Percentiles rank a stretch among this genome's conserved stretches.
phyloP scores from a whole-genome alignment of 176 grass and related monocot genomes.

The Bolboschoenus planiculmis region DNA sequence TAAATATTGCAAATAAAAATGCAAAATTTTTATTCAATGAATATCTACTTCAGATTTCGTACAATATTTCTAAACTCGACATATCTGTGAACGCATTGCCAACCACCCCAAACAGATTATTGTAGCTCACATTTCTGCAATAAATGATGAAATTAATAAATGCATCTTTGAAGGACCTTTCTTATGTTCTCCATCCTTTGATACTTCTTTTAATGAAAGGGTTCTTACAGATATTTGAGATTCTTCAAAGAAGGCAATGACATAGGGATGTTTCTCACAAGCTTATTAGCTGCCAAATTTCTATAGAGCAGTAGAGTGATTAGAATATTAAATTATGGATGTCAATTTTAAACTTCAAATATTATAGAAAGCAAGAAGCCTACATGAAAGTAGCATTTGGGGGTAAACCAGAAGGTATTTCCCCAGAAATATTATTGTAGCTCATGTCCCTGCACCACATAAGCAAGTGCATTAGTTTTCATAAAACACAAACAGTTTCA shows the following conservation, averaged over 20 bases:
- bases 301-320: slow-evolving; percentile 26
- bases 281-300: slow-evolving; percentile 65
- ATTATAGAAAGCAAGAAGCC: slow-evolving; percentile 2
- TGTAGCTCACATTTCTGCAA: slow-evolving; percentile 74
- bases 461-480: background rate
- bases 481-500: background rate
- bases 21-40: background rate
- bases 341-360: slow-evolving; percentile 10
- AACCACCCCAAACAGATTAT: slow-evolving; percentile 62
- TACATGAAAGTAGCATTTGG: slow-evolving; percentile 71
- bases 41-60: slow-evolving; percentile 14
- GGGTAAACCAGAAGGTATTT: slow-evolving; percentile 65
- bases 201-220: background rate
- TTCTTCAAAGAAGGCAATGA: slow-evolving; percentile 55
- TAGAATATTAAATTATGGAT: background rate
- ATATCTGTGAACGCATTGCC: slow-evolving; percentile 66
- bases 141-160: background rate
- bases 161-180: background rate
- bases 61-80: slow-evolving; percentile 61
- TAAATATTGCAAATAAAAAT: background rate
- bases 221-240: slow-evolving; percentile 69
- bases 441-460: slow-evolving; percentile 55
- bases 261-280: slow-evolving; percentile 54
- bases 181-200: background rate
- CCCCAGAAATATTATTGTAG: slow-evolving; percentile 62